A percentile compares a stretch with the other conserved stretches of the same genome.
Evolutionary conservation across 2,329 filamentous ascomycete species (phyloP).

Genomic region (Emydomyces testavorans): DNA sequence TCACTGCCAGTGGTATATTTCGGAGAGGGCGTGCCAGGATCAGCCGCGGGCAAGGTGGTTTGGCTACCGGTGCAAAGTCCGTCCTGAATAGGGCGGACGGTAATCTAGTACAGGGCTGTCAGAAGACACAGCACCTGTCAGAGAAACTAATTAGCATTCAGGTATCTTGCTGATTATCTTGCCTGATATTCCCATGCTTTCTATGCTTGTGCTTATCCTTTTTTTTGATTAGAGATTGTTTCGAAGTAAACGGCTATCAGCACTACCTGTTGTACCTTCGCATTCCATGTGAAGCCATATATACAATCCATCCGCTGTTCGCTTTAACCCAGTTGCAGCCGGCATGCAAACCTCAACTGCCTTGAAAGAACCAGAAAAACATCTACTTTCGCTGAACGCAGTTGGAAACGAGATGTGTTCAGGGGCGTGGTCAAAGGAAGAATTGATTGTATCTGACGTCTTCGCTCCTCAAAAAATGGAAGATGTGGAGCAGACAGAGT

Average conservation of each 20-base stretch:
- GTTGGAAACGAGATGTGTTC: constrained; percentile 4
- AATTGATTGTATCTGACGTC: constrained; percentile 18
- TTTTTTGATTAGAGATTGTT: too few relatives aligned
- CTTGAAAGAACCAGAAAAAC: constrained; percentile 9
- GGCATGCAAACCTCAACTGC: not conserved
- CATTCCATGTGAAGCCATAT: constrained; percentile 5
- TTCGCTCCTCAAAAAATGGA: constrained; percentile 16
- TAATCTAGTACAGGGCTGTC: constrained; percentile 27
- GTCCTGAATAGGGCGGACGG: constrained; percentile 43
- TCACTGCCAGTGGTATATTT: constrained; percentile 13
- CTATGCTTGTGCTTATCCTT: not conserved
- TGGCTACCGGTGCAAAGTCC: constrained; percentile 41
- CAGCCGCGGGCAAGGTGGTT: constrained; percentile 26
- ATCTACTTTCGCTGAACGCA: constrained; percentile 7
- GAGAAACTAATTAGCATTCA: constrained; percentile 7
- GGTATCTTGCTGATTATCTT: constrained; percentile 3
- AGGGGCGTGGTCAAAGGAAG: constrained; percentile 15
- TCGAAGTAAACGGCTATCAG: too few relatives aligned
- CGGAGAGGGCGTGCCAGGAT: constrained; percentile 16
- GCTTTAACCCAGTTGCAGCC: not conserved
- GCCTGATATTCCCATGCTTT: too few relatives aligned
- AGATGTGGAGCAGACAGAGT: not conserved
- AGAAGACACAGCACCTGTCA: constrained; percentile 7
- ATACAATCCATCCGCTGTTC: not conserved
- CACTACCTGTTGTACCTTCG: too few relatives aligned